These are phyloP conservation scores for Papiliotrema fonsecae DNA, from an alignment of 1,284 basidiomycete genomes.

Conservation along the genomic window DNA sequence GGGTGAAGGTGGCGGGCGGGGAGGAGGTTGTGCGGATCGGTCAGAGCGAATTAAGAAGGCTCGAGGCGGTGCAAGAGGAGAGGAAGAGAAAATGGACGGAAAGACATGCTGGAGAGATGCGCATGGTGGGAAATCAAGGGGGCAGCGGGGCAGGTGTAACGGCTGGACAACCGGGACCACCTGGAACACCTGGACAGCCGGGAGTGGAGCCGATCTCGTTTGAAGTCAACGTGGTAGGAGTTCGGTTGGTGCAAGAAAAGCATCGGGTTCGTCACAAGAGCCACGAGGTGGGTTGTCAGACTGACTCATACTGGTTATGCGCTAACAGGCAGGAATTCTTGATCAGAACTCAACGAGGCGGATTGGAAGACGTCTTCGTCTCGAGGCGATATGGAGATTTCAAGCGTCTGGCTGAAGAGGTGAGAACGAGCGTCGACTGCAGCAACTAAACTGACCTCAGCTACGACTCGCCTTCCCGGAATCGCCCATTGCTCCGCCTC, in stretches of 20 bases:
- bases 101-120: too few species aligned
- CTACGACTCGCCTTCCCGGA: constrained; percentile 78
- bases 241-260: constrained; percentile 72
- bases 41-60: constrained; percentile 69
- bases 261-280: constrained; percentile 73
- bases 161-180: constrained; percentile 23
- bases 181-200: too few species aligned
- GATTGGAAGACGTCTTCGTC: constrained; percentile 73
- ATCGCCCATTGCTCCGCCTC: constrained; percentile 69
- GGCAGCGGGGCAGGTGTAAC: not conserved
- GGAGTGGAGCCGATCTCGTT: too few species aligned
- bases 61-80: constrained; percentile 64
- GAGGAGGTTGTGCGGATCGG: constrained; percentile 85
- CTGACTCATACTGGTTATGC: constrained; percentile 5
- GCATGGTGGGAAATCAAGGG: not conserved
- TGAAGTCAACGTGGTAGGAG: constrained; percentile 82
- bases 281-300: constrained; percentile 63
- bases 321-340: constrained; percentile 89
- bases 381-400: constrained; percentile 95
- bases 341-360: constrained; percentile 73
- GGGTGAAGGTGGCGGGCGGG: constrained; percentile 70
- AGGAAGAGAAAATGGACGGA: constrained; percentile 35
- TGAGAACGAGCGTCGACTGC: constrained; percentile 40
- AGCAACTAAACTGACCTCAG: constrained; percentile 48
- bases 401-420: constrained; percentile 75